These are phyloP conservation scores for Lunularia cruciata DNA, from an alignment of 225 moss, liverwort and hornwort genomes.

Conservation along the genomic window DNA sequence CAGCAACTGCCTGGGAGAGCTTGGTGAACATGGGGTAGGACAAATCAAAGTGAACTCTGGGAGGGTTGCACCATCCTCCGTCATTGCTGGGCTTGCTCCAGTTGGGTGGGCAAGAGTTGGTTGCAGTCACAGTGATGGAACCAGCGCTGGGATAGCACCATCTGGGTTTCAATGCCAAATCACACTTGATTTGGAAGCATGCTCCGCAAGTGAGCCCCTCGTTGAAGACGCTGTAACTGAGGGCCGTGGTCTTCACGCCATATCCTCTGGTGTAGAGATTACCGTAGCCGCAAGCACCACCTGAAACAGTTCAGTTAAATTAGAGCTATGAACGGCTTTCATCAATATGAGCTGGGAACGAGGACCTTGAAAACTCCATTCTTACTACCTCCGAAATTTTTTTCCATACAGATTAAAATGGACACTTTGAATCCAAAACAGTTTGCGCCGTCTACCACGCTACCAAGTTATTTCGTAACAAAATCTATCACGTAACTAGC, in stretches of 20 bases:
- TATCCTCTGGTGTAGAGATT: slow-evolving; percentile 18
- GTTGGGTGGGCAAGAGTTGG: slow-evolving; percentile 43
- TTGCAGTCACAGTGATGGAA: slow-evolving; percentile 32
- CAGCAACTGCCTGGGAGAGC: slow-evolving; percentile 24
- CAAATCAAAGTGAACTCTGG: slow-evolving; percentile 39
- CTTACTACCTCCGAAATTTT: neutral
- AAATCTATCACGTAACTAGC: no score
- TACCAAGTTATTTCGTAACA: no score
- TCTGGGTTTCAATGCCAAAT: neutral
- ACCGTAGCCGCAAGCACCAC: slow-evolving; percentile 29
- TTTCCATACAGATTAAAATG: no score
- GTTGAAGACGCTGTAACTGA: slow-evolving; percentile 27
- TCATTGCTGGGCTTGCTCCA: slow-evolving; percentile 18
- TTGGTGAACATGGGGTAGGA: slow-evolving; percentile 33
- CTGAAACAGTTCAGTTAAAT: no score
- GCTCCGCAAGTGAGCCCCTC: slow-evolving; percentile 27
- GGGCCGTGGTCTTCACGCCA: slow-evolving; percentile 20
- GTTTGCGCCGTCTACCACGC: no score
- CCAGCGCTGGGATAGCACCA: slow-evolving; percentile 19
- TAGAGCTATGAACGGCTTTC: neutral
- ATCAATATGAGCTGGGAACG: neutral
- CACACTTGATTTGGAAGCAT: slow-evolving; percentile 31
- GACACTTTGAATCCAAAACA: no score
- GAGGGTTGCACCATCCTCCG: slow-evolving; percentile 47
- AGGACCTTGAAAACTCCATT: neutral